These are phyloP conservation scores for Aspergillus nomiae DNA, from an alignment of 2,329 filamentous ascomycete species.

Conservation along the genomic window DNA sequence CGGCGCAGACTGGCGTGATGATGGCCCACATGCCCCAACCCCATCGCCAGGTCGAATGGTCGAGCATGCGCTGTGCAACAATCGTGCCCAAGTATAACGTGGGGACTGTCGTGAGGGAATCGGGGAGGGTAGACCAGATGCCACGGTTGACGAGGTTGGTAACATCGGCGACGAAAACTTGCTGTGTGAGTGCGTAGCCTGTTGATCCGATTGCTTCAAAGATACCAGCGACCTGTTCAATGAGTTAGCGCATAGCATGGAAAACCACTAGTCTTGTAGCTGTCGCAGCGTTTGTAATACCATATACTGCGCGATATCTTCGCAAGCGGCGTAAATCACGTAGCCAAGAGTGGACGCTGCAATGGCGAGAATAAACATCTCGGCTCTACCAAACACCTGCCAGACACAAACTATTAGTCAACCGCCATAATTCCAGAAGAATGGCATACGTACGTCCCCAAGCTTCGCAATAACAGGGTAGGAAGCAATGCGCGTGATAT, in stretches of 20 bases:
- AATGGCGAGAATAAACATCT: conserved; percentile 59
- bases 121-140: conserved; percentile 60
- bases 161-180: conserved; percentile 67
- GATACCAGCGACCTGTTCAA: conserved; percentile 45
- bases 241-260: rapidly evolving
- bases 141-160: conserved; percentile 62
- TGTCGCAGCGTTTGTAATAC: conserved; percentile 41
- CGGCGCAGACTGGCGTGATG: conserved; percentile 37
- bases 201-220: conserved; percentile 65
- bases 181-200: conserved; percentile 62
- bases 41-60: conserved; percentile 45
- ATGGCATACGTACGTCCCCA: conserved; percentile 18
- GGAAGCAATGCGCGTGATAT: conserved; percentile 27
- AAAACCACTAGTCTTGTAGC: conserved; percentile 14
- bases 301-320: conserved; percentile 47
- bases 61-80: conserved; percentile 38
- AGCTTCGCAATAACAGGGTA: conserved; percentile 31
- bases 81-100: conserved; percentile 59
- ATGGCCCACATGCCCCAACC: conserved; percentile 48
- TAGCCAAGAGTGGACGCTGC: conserved; percentile 60
- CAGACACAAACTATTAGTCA: not conserved
- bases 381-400: conserved; percentile 61
- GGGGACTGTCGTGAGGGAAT: conserved; percentile 53
- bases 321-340: conserved; percentile 58
- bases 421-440: not conserved